Percentiles rank a stretch among this genome's conserved stretches.
phyloP scores from a whole-genome alignment of 345 rosid genomes.

The Aurinia saxatilis region DNA sequence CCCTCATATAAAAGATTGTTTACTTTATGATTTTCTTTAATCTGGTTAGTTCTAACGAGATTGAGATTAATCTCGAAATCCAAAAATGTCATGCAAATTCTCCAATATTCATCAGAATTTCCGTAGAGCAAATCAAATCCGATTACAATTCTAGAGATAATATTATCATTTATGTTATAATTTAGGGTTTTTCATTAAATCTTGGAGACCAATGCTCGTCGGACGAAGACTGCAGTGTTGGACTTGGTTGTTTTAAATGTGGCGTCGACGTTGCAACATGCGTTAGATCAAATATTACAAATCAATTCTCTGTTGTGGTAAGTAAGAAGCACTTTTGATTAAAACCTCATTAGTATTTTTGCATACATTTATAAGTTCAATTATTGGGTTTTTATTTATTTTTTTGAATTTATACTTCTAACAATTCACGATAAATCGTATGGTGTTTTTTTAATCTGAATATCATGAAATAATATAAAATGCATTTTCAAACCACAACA shows the following conservation, averaged over 20 bases:
- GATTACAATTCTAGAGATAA: neutral
- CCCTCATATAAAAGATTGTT: neutral
- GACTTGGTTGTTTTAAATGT: slow-evolving; percentile 36
- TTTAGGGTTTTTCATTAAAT: slow-evolving; percentile 2
- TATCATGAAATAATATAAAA: neutral
- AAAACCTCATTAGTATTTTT: neutral
- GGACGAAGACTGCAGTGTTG: slow-evolving; percentile 27
- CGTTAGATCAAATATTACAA: slow-evolving; percentile 31
- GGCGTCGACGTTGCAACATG: slow-evolving; percentile 30
- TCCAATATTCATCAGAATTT: neutral
- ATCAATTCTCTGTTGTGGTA: slow-evolving; percentile 41
- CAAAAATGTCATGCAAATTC: neutral
- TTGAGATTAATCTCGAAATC: slow-evolving; percentile 2
- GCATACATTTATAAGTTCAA: neutral
- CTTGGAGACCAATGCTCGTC: slow-evolving; percentile 29
- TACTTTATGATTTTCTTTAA: neutral
- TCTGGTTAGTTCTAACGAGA: neutral
- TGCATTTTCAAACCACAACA: too few species aligned
- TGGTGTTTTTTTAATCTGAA: neutral
- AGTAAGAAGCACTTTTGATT: neutral
- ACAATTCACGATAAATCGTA: neutral
- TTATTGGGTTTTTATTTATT: neutral
- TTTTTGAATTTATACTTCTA: neutral
- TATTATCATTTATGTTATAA: neutral
- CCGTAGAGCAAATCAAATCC: neutral